phyloP scores from a whole-genome alignment of 148 eudicot species.

The Nepenthes gracilis region DNA sequence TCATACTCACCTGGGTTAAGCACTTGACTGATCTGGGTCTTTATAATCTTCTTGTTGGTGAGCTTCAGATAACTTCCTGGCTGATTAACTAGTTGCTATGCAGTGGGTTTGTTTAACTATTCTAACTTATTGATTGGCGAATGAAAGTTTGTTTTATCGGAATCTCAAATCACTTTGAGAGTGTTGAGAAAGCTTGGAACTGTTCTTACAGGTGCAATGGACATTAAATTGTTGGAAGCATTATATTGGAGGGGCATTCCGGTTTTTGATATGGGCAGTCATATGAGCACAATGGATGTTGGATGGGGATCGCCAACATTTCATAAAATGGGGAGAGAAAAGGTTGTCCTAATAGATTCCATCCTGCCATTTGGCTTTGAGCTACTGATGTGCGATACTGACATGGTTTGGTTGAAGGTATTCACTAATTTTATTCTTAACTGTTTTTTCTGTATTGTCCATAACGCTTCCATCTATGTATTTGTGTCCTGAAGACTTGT shows the following conservation, averaged over 20 bases:
- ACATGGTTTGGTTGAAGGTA: conserved; percentile 99
- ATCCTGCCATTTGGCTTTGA: conserved; percentile 84
- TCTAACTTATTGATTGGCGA: neutral
- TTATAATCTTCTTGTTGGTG: conserved; percentile 82
- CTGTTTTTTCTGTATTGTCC: neutral
- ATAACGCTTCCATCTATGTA: conserved; percentile 1
- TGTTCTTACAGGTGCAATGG: conserved; percentile 84
- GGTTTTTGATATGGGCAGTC: conserved; percentile 96
- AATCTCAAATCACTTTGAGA: neutral
- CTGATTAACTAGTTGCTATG: neutral
- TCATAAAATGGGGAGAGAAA: conserved; percentile 99
- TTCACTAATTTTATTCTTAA: neutral
- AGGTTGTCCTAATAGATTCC: conserved; percentile 75
- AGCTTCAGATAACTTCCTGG: conserved; percentile 13
- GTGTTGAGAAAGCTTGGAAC: neutral
- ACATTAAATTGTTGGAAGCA: conserved; percentile 81
- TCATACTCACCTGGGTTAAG: conserved; percentile 91
- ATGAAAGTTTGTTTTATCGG: neutral
- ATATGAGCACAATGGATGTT: conserved; percentile 92
- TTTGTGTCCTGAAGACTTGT: neutral
- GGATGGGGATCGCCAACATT: conserved; percentile 97
- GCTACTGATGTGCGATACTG: conserved; percentile 95
- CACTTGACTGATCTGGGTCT: conserved; percentile 79
- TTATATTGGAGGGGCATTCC: conserved; percentile 94
- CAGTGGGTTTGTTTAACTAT: neutral